Percentiles rank a stretch among this genome's conserved stretches.
Conservation (phyloP, 192 early-diverging fungal species). For the Coemansia javaensis region DNA sequence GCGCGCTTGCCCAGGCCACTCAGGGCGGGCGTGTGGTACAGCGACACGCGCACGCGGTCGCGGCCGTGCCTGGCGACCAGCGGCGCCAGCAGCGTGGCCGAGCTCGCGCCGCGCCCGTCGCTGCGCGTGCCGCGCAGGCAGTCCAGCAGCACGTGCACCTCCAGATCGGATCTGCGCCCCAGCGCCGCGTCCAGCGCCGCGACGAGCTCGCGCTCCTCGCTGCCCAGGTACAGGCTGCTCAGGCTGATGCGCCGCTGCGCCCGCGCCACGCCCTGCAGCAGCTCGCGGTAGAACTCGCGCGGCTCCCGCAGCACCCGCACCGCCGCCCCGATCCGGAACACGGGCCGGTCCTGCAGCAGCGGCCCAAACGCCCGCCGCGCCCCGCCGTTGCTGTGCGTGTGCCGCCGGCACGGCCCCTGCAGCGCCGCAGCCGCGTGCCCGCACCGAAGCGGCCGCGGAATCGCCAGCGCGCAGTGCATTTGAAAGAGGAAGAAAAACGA, state of each 20-base stretch:
- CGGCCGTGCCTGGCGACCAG: constrained; percentile 17
- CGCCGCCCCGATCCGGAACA: constrained; percentile 32
- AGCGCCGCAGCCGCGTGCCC: not conserved
- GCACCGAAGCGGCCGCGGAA: too few relatives aligned
- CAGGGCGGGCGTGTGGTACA: constrained; percentile 89
- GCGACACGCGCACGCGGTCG: constrained; percentile 58
- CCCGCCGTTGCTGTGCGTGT: too few relatives aligned
- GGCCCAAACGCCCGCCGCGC: constrained; percentile 31
- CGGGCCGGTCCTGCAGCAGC: constrained; percentile 28
- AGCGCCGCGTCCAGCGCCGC: constrained; percentile 59
- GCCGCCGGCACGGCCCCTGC: too few relatives aligned
- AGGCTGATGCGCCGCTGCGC: constrained; percentile 75
- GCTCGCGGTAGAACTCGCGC: constrained; percentile 49
- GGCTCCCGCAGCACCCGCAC: constrained; percentile 54
- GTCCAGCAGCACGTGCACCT: constrained; percentile 81
- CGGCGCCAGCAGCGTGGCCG: constrained; percentile 60
- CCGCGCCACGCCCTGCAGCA: constrained; percentile 56
- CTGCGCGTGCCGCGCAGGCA: constrained; percentile 77
- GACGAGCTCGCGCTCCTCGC: constrained; percentile 70
- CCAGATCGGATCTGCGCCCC: constrained; percentile 41
- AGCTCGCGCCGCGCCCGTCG: constrained; percentile 48
- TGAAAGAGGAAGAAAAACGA: too few relatives aligned
- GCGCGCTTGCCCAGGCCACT: constrained; percentile 61
- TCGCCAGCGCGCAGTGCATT: too few relatives aligned
- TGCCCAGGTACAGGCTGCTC: constrained; percentile 87